phyloP scores from a whole-genome alignment of 2,329 filamentous ascomycete species.

The Knufia petricola region DNA sequence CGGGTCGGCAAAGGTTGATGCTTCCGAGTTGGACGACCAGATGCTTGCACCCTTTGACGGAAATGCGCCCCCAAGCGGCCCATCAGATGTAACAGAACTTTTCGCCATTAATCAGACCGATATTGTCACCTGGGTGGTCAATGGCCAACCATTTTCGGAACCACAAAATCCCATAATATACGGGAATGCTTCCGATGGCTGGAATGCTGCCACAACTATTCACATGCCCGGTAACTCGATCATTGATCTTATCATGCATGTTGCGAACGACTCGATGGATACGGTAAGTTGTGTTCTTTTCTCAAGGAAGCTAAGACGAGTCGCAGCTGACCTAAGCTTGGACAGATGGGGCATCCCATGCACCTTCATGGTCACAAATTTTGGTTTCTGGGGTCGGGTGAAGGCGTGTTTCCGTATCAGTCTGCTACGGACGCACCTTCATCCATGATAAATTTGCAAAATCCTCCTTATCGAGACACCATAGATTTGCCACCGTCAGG shows the following conservation, averaged over 20 bases:
- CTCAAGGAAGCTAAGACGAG: constrained; percentile 6
- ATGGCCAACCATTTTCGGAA: constrained; percentile 12
- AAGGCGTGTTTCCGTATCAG: constrained; percentile 11
- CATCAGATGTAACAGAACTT: constrained; percentile 8
- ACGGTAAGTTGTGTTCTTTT: constrained; percentile 11
- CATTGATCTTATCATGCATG: constrained; percentile 16
- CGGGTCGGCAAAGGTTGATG: constrained; percentile 9
- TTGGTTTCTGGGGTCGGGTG: constrained; percentile 19
- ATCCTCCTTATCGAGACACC: constrained; percentile 32
- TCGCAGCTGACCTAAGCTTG: constrained; percentile 8
- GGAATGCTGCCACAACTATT: constrained; percentile 14
- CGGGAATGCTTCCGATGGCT: constrained; percentile 14
- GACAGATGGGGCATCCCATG: constrained; percentile 25
- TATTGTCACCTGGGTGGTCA: constrained; percentile 15
- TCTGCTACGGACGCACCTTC: constrained; percentile 14
- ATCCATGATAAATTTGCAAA: constrained; percentile 16
- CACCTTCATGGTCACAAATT: constrained; percentile 25
- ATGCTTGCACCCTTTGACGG: constrained; percentile 12
- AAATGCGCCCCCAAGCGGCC: constrained; percentile 9
- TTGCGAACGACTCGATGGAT: constrained; percentile 14
- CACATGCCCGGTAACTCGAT: constrained; percentile 14
- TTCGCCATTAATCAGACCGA: constrained; percentile 14
- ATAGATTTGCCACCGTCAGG: constrained; percentile 30
- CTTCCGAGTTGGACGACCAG: constrained; percentile 11
- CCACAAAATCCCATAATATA: constrained; percentile 13